A percentile compares a stretch with the other conserved stretches of the same genome.
Evolutionary conservation across 2,329 filamentous ascomycete genomes (phyloP).

Genomic region (Xylariaceae sp.): DNA sequence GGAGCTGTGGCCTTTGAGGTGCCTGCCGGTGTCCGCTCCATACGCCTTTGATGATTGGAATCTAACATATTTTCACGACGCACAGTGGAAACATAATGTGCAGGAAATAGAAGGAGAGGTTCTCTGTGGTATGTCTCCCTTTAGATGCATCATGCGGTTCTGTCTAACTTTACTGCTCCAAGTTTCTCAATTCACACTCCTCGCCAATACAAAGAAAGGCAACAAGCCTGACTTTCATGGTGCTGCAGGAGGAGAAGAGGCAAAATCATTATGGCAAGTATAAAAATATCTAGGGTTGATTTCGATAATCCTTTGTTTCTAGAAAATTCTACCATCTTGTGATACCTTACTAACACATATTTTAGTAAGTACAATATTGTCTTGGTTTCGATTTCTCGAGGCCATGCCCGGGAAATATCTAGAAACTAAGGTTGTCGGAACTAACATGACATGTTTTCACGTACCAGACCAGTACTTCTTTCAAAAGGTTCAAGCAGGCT

Average conservation of each 20-base stretch:
- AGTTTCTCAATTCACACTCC: slow-evolving; percentile 96
- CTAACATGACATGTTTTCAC: no score
- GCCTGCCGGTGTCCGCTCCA: neutral
- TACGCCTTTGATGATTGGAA: slow-evolving; percentile 1
- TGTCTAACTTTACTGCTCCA: slow-evolving; percentile 13
- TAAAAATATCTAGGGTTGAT: no score
- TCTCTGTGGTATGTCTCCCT: slow-evolving; percentile 71
- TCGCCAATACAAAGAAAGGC: slow-evolving; percentile 91
- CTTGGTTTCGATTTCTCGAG: no score
- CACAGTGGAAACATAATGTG: slow-evolving; percentile 85
- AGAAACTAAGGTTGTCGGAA: no score
- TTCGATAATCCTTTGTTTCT: no score
- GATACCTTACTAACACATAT: no score
- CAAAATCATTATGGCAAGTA: slow-evolving; percentile 75
- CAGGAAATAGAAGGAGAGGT: slow-evolving; percentile 86
- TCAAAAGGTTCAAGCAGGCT: slow-evolving; percentile 67
- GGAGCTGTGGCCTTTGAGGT: neutral
- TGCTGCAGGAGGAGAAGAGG: slow-evolving; percentile 73
- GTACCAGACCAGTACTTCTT: slow-evolving; percentile 85
- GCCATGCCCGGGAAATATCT: no score
- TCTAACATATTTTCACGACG: slow-evolving; percentile 17
- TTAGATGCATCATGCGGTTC: neutral
- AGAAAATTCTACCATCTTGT: no score
- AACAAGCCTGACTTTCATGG: slow-evolving; percentile 94
- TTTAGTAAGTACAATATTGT: no score